A percentile compares a stretch with the other conserved stretches of the same genome.
phyloP scores from a whole-genome alignment of 495 filamentous ascomycete genomes.

The Daldinia childiae region DNA sequence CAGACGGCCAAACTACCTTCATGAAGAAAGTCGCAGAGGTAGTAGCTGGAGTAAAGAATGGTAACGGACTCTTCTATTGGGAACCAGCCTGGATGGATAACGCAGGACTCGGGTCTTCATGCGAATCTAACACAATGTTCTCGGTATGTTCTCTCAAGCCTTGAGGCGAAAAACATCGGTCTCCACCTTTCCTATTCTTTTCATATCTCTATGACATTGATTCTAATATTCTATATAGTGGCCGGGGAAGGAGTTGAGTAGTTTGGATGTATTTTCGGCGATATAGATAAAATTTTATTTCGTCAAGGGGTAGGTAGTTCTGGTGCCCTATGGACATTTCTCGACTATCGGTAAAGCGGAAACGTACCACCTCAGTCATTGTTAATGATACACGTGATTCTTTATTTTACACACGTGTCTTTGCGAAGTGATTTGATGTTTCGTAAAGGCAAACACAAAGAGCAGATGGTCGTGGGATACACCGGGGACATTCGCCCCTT shows the following conservation, averaged over 20 bases:
- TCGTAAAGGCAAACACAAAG: conserved; percentile 33
- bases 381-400: conserved; percentile 12
- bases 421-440: conserved; percentile 8
- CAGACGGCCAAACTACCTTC: conserved; percentile 67
- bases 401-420: conserved; percentile 31
- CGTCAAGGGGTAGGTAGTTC: not conserved
- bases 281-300: conserved; percentile 31
- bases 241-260: conserved; percentile 41
- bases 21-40: conserved; percentile 64
- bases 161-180: not conserved
- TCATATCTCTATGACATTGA: not conserved
- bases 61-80: conserved; percentile 73
- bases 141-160: conserved; percentile 35
- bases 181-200: not conserved
- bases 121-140: conserved; percentile 60
- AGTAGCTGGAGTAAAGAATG: conserved; percentile 60
- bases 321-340: not conserved
- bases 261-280: conserved; percentile 39
- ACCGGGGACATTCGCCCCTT: conserved; percentile 16
- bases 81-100: conserved; percentile 76
- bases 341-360: conserved; percentile 20
- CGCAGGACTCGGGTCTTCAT: conserved; percentile 64
- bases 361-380: conserved; percentile 12
- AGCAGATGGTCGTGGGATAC: not conserved
- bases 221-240: conserved; percentile 30